Base-by-base conservation (phyloP, 129 eudicot species). In the Oenanthe sinensis region DNA sequence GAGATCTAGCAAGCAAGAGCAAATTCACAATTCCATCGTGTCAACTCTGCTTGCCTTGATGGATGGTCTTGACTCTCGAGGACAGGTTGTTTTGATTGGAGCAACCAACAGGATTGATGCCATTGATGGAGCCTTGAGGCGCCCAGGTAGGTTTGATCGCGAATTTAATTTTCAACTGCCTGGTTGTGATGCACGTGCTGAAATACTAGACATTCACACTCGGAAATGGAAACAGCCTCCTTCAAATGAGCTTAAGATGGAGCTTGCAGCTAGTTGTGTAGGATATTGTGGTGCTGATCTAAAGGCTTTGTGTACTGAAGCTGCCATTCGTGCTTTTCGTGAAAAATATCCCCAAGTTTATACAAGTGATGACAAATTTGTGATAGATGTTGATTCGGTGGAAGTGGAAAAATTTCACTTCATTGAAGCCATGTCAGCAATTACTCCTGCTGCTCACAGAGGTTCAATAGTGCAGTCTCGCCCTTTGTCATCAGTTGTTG, bases 1-100 rank as follows among this genome's bases (percentile, higher is more conserved):
- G 40, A 87, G 99, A 86, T 96, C 97, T 49, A 96, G 97, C 90
- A 96, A 96, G 62, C 99, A 96, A 79, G 99, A 96, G 81, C 99
- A 96, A 85, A 96, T 96, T 74, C 99, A 96, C 82, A 96, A 96
- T 75, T 96, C 99, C 5, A 96, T 96, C 37, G 99, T 96, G 82
- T 96, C 99, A 74, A 96, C 99, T 81, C 80, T 96, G 52, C 97
- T 96, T 73, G 99, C 99, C 37, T 83, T 96, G 77, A 96, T 96
- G 99, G 99, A 96, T 20, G 99, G 99, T 77, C 95, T 96, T 77
- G 99, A 96, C 89, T 96, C 99, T 65, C 90, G 99, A 16, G 99
- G 97, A 44, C 99, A 96, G 82, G 99, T 96, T 28, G 97, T 96
- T 77, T 87, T 96, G 75, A 92, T 96, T 86, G 99, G 99, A 48